Evolutionary conservation across 148 eudicot genomes (phyloP).

Genomic region (Spergularia marina): DNA sequence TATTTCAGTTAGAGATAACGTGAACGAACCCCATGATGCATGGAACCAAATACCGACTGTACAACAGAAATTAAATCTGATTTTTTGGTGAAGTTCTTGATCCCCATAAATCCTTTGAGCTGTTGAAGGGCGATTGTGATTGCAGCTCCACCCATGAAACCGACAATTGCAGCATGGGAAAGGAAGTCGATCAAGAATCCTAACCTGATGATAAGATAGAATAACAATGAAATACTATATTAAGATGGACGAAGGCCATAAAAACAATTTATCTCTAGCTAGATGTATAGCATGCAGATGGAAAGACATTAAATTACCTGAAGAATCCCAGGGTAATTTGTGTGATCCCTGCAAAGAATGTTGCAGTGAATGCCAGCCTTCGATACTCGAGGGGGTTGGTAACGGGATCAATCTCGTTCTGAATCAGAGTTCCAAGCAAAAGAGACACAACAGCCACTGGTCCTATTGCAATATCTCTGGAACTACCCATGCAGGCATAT

Average conservation of each 20-base stretch:
- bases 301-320: slow-evolving; percentile 35
- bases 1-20: neutral
- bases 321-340: slow-evolving; percentile 63
- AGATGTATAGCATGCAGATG: neutral
- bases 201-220: slow-evolving; percentile 39
- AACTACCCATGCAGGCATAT: slow-evolving; percentile 78
- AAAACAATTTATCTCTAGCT: too few species aligned
- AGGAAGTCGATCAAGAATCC: slow-evolving; percentile 76
- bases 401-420: slow-evolving; percentile 50
- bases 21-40: slow-evolving; percentile 51
- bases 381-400: slow-evolving; percentile 42
- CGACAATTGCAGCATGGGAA: slow-evolving; percentile 74
- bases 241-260: too few species aligned
- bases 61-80: slow-evolving; percentile 59
- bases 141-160: slow-evolving; percentile 86
- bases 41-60: slow-evolving; percentile 42
- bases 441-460: slow-evolving; percentile 82
- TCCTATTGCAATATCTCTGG: slow-evolving; percentile 85
- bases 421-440: slow-evolving; percentile 51
- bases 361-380: slow-evolving; percentile 63
- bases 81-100: slow-evolving; percentile 53
- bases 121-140: slow-evolving; percentile 73
- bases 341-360: slow-evolving; percentile 67
- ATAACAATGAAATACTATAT: too few species aligned
- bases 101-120: slow-evolving; percentile 69